Base-by-base conservation (phyloP, 768 basidiomycete species). In the Asterophora lycoperdoides region DNA sequence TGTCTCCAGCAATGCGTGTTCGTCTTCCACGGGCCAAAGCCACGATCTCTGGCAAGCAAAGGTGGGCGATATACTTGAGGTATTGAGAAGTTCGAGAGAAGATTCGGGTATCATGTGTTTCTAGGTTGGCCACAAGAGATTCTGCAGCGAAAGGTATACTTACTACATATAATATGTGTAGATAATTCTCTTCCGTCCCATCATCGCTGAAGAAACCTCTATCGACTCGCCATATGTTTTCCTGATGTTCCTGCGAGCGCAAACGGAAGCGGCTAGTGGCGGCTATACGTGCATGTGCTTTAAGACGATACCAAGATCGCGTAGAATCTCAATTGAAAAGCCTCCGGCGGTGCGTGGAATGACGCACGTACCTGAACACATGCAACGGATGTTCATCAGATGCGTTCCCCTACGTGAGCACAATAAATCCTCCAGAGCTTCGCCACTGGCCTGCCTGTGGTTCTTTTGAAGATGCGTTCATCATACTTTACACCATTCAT, bases 391-490 rank as follows among this genome's bases (percentile, higher is more conserved):
- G 9, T 8, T 32, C 3, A 8, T 32, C 30, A 13, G 32, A 5
- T 23, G 8, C 11, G 30, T n/a, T 49, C 54, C 20, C 57, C 63
- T 35, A 79, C 55, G 28, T 72, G 56, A 26, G 60, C 66, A 42
- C 76, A 70, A 61, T 89, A 89, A 13, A 68, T 48, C 40, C 59
- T 59, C 85, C 86, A 89, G 20, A 89, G 68, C 51, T 76, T 70
- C 23, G 68, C 66, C 23, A 88, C 73, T 26, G 71, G 64, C 13
- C 68, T 61, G 1, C 84, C 83, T 0, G 80, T 77, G 6, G 81
- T 58, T 20, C 73, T 62, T 53, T 71, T 71, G 60, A 85, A 86
- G 3, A 84, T 64, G 9, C 56, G 56, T 29, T 74, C 75, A 36
- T 78, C 69, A 48, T 84, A 85, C 34, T 68, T 67, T 13, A 55